Percentiles rank a stretch among this genome's conserved stretches.
These are phyloP conservation scores for Rhynchospora breviuscula DNA, from an alignment of 176 grass and related monocot species.

Conservation along the genomic window DNA sequence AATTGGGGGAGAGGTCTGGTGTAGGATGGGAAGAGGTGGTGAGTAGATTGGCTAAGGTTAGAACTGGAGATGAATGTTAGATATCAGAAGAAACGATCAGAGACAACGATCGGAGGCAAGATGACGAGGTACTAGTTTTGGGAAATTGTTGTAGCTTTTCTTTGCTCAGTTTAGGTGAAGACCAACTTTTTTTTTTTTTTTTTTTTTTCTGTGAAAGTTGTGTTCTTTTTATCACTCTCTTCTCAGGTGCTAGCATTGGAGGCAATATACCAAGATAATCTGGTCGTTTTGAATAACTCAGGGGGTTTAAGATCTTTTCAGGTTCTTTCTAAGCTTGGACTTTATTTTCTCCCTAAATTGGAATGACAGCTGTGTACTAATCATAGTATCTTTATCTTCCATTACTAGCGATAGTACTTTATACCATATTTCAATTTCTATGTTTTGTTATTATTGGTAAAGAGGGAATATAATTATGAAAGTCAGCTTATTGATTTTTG, in stretches of 20 bases:
- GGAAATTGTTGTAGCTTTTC: neutral
- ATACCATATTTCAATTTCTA: too few relatives aligned
- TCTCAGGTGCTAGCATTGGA: slow-evolving; percentile 62
- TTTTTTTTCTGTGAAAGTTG: too few relatives aligned
- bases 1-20: neutral
- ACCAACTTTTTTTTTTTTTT: too few relatives aligned
- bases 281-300: slow-evolving; percentile 43
- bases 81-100: slow-evolving; percentile 32
- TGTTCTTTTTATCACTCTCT: neutral
- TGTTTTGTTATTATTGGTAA: too few relatives aligned
- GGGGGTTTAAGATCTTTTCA: slow-evolving; percentile 53
- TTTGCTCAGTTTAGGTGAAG: neutral
- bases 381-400: too few relatives aligned
- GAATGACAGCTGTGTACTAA: too few relatives aligned
- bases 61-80: slow-evolving; percentile 12
- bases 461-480: too few relatives aligned
- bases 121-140: slow-evolving; percentile 31
- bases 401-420: too few relatives aligned
- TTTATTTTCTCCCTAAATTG: neutral
- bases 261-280: slow-evolving; percentile 72
- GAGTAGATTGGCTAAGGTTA: slow-evolving; percentile 44
- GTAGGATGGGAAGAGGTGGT: slow-evolving; percentile 39
- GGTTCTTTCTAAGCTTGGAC: slow-evolving; percentile 23
- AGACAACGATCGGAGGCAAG: slow-evolving; percentile 40
- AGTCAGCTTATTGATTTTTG: too few relatives aligned